Conservation (phyloP, 768 basidiomycete genomes). For the Amanita thiersii region DNA sequence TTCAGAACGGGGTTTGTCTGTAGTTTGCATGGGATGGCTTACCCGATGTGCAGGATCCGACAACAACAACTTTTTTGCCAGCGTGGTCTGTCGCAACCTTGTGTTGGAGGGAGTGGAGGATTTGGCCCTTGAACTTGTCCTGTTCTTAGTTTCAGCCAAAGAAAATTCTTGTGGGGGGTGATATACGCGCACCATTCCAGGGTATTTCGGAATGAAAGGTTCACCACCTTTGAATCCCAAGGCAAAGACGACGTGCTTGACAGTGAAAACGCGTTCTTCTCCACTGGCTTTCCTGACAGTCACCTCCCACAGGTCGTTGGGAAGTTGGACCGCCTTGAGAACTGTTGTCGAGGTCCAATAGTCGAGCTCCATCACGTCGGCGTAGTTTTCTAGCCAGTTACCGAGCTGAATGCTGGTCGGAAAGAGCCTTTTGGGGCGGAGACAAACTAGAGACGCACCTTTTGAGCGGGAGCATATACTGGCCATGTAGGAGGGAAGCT, state of each 20-base stretch:
- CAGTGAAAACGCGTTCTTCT: slow-evolving; percentile 27
- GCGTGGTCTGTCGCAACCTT: slow-evolving; percentile 43
- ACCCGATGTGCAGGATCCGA: slow-evolving; percentile 61
- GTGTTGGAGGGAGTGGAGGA: slow-evolving; percentile 53
- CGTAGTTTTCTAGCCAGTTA: slow-evolving; percentile 25
- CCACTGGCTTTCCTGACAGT: slow-evolving; percentile 27
- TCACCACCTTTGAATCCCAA: slow-evolving; percentile 44
- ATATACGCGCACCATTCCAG: slow-evolving; percentile 30
- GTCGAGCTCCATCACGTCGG: slow-evolving; percentile 31
- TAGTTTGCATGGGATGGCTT: slow-evolving; percentile 14
- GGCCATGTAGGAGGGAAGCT: slow-evolving; percentile 59
- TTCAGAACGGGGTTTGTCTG: slow-evolving; percentile 8
- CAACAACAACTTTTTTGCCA: slow-evolving; percentile 66
- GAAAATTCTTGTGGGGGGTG: neutral
- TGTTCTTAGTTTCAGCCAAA: slow-evolving; percentile 12
- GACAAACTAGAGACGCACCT: slow-evolving; percentile 19
- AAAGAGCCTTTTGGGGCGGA: neutral
- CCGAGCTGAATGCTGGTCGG: slow-evolving; percentile 16
- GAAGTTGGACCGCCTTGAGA: slow-evolving; percentile 24
- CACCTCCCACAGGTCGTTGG: slow-evolving; percentile 32
- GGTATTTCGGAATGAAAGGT: slow-evolving; percentile 35
- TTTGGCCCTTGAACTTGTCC: slow-evolving; percentile 55
- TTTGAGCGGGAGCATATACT: slow-evolving; percentile 46
- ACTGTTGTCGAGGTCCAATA: slow-evolving; percentile 42
- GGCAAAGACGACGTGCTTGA: slow-evolving; percentile 43